Percentiles rank a stretch among this genome's conserved stretches.
phyloP scores from a whole-genome alignment of 2,329 filamentous ascomycete species.

The Alternaria solani region DNA sequence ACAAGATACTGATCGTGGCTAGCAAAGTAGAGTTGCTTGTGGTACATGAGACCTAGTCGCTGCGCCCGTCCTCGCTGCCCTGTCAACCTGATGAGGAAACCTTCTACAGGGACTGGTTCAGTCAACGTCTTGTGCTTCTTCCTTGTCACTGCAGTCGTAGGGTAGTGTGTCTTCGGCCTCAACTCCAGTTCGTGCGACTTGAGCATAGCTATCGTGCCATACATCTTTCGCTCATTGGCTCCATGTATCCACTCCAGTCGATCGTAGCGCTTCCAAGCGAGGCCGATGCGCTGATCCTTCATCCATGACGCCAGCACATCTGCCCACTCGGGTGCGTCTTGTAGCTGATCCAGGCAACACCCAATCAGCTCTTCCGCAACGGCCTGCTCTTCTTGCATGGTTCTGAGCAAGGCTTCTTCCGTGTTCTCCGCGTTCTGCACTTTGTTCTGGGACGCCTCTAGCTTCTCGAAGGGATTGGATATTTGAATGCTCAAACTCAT shows the following conservation, averaged over 20 bases:
- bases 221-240: constrained; percentile 72
- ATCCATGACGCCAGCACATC: constrained; percentile 68
- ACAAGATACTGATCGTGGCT: constrained; percentile 69
- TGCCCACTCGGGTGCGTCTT: constrained; percentile 65
- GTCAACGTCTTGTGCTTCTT: constrained; percentile 55
- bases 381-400: constrained; percentile 61
- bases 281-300: constrained; percentile 65
- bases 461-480: constrained; percentile 65
- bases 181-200: constrained; percentile 72
- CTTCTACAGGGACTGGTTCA: constrained; percentile 70
- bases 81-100: constrained; percentile 71
- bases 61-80: constrained; percentile 68
- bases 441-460: constrained; percentile 56
- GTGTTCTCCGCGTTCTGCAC: constrained; percentile 55
- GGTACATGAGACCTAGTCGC: constrained; percentile 67
- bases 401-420: constrained; percentile 56
- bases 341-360: constrained; percentile 66
- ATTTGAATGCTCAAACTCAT: constrained; percentile 66
- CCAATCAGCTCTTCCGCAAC: constrained; percentile 65
- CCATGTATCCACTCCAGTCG: constrained; percentile 74
- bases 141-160: constrained; percentile 57
- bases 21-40: constrained; percentile 71
- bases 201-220: constrained; percentile 72
- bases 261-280: constrained; percentile 75
- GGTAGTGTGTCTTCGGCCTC: constrained; percentile 70